phyloP scores from a whole-genome alignment of 768 basidiomycete genomes.

The Boletus bicolor region DNA sequence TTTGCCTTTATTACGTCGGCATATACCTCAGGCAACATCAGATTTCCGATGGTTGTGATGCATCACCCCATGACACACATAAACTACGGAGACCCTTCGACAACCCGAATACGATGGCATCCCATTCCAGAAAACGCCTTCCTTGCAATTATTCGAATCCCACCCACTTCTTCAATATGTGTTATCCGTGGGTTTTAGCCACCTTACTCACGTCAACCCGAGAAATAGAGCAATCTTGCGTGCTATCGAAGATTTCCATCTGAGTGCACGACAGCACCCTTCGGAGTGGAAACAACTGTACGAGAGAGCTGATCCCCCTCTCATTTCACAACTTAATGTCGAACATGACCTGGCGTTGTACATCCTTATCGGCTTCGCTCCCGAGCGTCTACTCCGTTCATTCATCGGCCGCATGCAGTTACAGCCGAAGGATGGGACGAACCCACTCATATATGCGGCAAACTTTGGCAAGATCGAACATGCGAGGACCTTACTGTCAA shows the following conservation, averaged over 20 bases:
- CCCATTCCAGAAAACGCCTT: too few species aligned
- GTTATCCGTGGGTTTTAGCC: background rate
- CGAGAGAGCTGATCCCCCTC: background rate
- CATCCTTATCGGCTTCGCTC: background rate
- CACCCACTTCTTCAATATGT: background rate
- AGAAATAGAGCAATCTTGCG: background rate
- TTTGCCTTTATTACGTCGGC: conserved; percentile 3
- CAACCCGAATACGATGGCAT: too few species aligned
- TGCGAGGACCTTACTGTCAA: background rate
- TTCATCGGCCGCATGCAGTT: background rate
- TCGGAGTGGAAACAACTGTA: conserved; percentile 2
- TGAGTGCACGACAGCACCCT: background rate
- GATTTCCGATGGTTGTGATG: background rate
- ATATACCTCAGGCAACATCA: background rate
- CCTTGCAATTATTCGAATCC: background rate
- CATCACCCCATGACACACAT: background rate
- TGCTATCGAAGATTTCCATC: background rate
- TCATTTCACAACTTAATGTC: background rate
- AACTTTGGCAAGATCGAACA: background rate
- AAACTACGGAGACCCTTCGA: background rate
- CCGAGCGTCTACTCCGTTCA: background rate
- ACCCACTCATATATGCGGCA: background rate
- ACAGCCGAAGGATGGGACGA: background rate
- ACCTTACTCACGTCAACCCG: background rate
- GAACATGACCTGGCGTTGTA: background rate